A percentile compares a stretch with the other conserved stretches of the same genome.
Evolutionary conservation across 768 basidiomycete genomes (phyloP).

Genomic region (Boletus speciosus): DNA sequence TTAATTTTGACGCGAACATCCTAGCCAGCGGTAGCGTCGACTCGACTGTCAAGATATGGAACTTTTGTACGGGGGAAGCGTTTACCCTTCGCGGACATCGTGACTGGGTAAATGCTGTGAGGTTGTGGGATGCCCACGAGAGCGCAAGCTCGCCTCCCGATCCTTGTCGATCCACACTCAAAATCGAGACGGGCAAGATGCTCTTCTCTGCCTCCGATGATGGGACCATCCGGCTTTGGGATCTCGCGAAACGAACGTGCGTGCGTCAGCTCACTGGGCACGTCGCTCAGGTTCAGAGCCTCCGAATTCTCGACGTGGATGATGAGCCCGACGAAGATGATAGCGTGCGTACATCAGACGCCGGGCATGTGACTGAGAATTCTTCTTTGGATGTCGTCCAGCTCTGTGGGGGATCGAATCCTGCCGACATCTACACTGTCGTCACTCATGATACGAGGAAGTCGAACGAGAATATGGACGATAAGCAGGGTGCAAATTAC

Average conservation of each 20-base stretch:
- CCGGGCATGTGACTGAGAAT: constrained; percentile 14
- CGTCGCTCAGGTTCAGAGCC: constrained; percentile 90
- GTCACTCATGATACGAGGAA: constrained; percentile 25
- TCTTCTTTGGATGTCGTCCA: constrained; percentile 14
- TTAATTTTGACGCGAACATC: constrained; percentile 88
- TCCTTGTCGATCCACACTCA: constrained; percentile 36
- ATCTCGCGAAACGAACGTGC: constrained; percentile 75
- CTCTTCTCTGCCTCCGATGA: constrained; percentile 97
- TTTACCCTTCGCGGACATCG: constrained; percentile 90
- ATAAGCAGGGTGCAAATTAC: constrained; percentile 5
- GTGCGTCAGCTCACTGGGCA: constrained; percentile 85
- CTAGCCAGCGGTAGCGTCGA: constrained; percentile 93
- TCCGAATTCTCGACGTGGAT: constrained; percentile 72
- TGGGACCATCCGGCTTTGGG: constrained; percentile 91
- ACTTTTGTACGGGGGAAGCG: constrained; percentile 85
- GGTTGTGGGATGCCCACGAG: constrained; percentile 72
- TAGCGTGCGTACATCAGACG: constrained; percentile 7
- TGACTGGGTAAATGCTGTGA: constrained; percentile 96
- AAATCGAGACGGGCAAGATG: constrained; percentile 85
- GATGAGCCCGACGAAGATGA: constrained; percentile 38
- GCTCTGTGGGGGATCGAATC: constrained; percentile 8
- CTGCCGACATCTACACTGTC: constrained; percentile 28
- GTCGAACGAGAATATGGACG: constrained; percentile 12
- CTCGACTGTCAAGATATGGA: constrained; percentile 93
- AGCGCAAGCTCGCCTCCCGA: constrained; percentile 6